These are phyloP conservation scores for Zancudomyces culisetae DNA, from an alignment of 371 early-diverging fungal genomes.

Conservation along the genomic window DNA sequence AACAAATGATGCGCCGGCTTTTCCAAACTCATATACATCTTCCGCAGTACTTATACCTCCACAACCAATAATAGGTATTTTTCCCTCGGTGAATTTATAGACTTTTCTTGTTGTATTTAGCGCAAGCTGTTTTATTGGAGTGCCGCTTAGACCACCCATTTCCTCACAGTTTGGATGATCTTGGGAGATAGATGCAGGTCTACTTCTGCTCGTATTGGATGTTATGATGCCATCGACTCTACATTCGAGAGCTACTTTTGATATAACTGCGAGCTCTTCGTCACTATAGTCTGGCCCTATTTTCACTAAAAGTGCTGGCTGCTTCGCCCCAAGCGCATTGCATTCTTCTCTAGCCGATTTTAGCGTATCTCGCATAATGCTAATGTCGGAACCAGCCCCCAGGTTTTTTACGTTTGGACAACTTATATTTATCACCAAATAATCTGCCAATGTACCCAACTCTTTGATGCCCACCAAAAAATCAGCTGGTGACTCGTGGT, in stretches of 20 bases:
- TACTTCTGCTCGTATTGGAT: conserved; percentile 55
- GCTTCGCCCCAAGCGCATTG: conserved; percentile 24
- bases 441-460: conserved; percentile 57
- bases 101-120: conserved; percentile 38
- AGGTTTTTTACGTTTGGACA: conserved; percentile 69
- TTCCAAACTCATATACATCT: conserved; percentile 49
- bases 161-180: conserved; percentile 24
- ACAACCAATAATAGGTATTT: conserved; percentile 58
- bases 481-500: conserved; percentile 36
- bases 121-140: conserved; percentile 42
- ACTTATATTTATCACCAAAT: conserved; percentile 62
- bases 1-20: conserved; percentile 53
- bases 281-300: conserved; percentile 59
- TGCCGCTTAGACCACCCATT: conserved; percentile 63
- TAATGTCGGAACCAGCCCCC: conserved; percentile 38
- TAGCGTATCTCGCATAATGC: conserved; percentile 39
- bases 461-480: conserved; percentile 44
- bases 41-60: conserved; percentile 56
- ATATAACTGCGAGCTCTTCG: conserved; percentile 48
- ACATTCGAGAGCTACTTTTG: conserved; percentile 35
- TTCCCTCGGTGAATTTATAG: conserved; percentile 42
- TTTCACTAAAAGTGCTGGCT: conserved; percentile 60
- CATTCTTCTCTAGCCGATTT: conserved; percentile 34
- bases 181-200: conserved; percentile 27
- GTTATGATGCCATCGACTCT: conserved; percentile 65